Evolutionary conservation across 2,329 filamentous ascomycete species (phyloP), one percentile per base, ranked within the genome.

Genomic region (Phoma sp.): DNA sequence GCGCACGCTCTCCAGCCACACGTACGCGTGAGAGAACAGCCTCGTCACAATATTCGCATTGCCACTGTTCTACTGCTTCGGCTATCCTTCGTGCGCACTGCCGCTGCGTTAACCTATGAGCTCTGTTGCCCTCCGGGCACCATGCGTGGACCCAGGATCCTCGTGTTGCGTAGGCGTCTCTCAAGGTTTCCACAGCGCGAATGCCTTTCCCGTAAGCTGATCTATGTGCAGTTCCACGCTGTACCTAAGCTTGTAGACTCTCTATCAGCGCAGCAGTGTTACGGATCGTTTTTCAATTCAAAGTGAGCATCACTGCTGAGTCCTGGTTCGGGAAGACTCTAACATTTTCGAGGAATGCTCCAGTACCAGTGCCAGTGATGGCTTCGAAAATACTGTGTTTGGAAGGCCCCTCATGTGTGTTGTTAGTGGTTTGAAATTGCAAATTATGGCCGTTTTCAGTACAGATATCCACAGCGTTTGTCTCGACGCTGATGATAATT

Each of bases 91-190:
- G 67, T 0, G 76, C 78, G 57, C 81, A 83, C 2, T 74, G 75
- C 5, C 80, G 68, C 58, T 79, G 77, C 14, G 78, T 69, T 45
- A 73, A 75, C 52, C 69, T 69, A 58, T 73, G 75, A 4, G 80
- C 80, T 9, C 69, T 67, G 3, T 72, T 73, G 48, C 81, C 83
- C 3, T 56, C 63, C 2, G 30, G 52, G 59, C 82, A 85, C 80
- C 78, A 81, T 0, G 76, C 79, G 39, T 82, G 80, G 47, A 82
- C 77, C 75, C 76, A 81, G 1, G 66, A 67, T 2, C 75, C 80
- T 1, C 69, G 59, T 10, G 80, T 73, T 2, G 72, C 61, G 0
- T 82, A 69, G 0, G 79, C 81, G 1, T 62, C 60, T 2, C 61
- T 61, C 23, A 81, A 54, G 32, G 77, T 70, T 1, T 69, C 73